Base-by-base conservation (phyloP, 805 yeast genomes). In the Myxozyma neglecta region DNA sequence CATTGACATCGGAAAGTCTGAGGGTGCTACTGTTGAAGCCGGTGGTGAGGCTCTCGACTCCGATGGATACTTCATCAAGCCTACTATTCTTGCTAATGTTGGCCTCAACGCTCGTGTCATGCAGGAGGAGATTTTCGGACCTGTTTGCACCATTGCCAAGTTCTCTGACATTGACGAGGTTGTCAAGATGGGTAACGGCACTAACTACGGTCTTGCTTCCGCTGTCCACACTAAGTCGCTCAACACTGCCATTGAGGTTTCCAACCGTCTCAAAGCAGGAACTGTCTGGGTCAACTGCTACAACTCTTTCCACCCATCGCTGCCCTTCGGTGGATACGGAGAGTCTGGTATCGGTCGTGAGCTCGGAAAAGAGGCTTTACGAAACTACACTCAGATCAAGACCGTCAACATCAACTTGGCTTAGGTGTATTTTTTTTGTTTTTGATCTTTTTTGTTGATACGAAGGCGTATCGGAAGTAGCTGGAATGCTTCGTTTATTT, bases 61-160 rank as follows among this genome's bases (percentile, higher is more conserved):
- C 71, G 87, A 85, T 64, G 81, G 81, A 52, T 78, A 61, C 71
- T 78, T 68, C 68, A 70, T 78, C 63, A 70, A 75, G 70, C 97
- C 97, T 75, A 91, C 97, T 45, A 82, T 92, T 71, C 89, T 91
- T 73, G 86, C 89, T 68, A 90, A 89, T 72, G 96, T 90, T 66
- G 80, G 80, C 24, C 88, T 86, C 74, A 79, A 85, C 72, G 85
- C 85, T 87, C 79, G 80, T 68, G 85, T 92, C 74, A 90, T 89
- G 69, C 83, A 81, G 75, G 97, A 91, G 75, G 97, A 91, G 81
- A 89, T 91, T 74, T 91, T 92, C 70, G 98, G 98, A 60, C 98
- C 98, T 43, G 94, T 92, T 61, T 93, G 89, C 63, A 85, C 91
- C 24, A 83, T 90, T 62, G 80, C 88, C 70, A 90, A 90, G 80